Evolutionary conservation across 345 rosid species (phyloP).

Genomic region (Eutrema japonicum): DNA sequence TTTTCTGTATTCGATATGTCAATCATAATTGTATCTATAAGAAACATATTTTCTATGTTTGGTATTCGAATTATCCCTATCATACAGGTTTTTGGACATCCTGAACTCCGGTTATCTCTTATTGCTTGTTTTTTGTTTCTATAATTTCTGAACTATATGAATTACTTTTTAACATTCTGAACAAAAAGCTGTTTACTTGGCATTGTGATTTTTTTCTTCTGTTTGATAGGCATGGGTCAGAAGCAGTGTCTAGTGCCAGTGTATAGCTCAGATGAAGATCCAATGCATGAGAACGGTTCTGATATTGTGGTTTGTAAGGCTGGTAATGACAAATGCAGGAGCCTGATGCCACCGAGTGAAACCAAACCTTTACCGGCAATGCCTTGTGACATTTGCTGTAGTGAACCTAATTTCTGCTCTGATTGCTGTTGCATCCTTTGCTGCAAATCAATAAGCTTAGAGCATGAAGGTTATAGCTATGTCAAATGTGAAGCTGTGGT

Average conservation of each 20-base stretch:
- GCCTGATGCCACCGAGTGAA: constrained; percentile 48
- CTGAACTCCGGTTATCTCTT: no score
- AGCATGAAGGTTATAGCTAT: constrained; percentile 65
- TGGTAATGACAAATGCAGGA: constrained; percentile 64
- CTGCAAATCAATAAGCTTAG: constrained; percentile 55
- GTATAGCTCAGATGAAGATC: constrained; percentile 49
- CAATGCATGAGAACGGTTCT: constrained; percentile 40
- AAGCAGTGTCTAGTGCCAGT: constrained; percentile 31
- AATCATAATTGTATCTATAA: no score
- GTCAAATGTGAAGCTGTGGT: constrained; percentile 72
- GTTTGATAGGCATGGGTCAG: constrained; percentile 42
- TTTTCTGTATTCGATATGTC: no score
- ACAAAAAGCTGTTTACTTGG: background rate
- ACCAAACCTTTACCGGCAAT: constrained; percentile 43
- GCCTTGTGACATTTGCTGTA: constrained; percentile 87
- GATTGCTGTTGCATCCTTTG: constrained; percentile 92
- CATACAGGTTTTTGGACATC: no score
- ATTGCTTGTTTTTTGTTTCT: no score
- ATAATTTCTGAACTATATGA: no score
- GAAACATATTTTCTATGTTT: no score
- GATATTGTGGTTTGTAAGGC: constrained; percentile 65
- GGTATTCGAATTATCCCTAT: no score
- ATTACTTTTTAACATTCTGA: constrained; percentile 4
- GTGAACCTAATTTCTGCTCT: constrained; percentile 69
- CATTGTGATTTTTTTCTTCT: constrained; percentile 2